Evolutionary conservation across 1,139 yeast genomes (phyloP), one percentile per base, ranked within the genome.

Genomic region (Waltiozyma sp.): DNA sequence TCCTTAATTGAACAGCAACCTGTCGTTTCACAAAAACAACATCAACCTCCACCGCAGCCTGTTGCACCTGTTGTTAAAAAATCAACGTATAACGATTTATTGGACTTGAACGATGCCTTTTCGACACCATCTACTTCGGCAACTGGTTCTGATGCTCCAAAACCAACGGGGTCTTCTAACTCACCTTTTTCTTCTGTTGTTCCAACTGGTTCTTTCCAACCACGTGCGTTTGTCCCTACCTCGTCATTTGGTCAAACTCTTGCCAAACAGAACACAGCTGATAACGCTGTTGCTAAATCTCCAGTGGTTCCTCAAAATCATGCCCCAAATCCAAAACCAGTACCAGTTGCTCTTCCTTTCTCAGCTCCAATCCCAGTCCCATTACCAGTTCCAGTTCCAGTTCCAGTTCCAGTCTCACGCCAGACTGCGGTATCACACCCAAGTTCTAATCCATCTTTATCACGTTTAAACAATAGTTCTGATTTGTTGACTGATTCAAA

Each of bases 21-120:
- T 46, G 43, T 52, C 47, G 9, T 52, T 28, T 58, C 51, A 36
- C 59, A 53, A 40, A 49, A 56, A 46, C 49, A 19, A 46, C 4
- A 5, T 18, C 34, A 31, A 10, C 9, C 45, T 18, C 49, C 42
- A 15, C 55, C 45, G 40, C 53, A 50, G 31, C 53, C 49, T 38
- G 40, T 52, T 39, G n/a, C n/a, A n/a, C 38, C 55, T 11, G 53
- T 53, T 31, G 37, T 41, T 43, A 18, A 33, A 18, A 46, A 69
- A 40, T 76, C 88, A 4, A 74, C 88, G 1, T 62, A 83, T 59
- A 83, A 74, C 58, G 94, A 85, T 51, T 66, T 79, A 52, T 74
- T 76, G 42, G 85, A 76, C 49, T 62, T 80, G 38, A 78, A 77
- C 54, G 75, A 73, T 19, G 59, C 75, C 1, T 66, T 66, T 52